These are phyloP conservation scores for Umbelopsis sp. DNA, from an alignment of 371 early-diverging fungal genomes.

Conservation along the genomic window DNA sequence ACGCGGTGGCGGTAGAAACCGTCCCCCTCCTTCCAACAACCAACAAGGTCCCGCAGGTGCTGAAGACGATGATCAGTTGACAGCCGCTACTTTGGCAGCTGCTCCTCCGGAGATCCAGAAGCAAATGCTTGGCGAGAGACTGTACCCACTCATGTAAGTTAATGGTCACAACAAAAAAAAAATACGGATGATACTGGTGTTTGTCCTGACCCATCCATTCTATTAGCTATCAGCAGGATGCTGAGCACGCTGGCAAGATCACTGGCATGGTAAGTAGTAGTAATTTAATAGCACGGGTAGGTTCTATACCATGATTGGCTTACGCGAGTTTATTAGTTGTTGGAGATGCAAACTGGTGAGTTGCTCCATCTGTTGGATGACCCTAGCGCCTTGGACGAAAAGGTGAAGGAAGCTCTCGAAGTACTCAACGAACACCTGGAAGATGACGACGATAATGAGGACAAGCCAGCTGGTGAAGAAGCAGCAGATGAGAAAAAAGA, in stretches of 20 bases:
- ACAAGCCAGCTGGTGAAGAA: background rate
- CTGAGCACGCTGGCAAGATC: slow-evolving; percentile 91
- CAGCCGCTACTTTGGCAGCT: slow-evolving; percentile 82
- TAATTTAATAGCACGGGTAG: background rate
- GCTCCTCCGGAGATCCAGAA: slow-evolving; percentile 89
- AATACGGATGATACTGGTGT: too few relatives aligned
- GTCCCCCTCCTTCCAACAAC: slow-evolving; percentile 36
- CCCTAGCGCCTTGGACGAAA: slow-evolving; percentile 66
- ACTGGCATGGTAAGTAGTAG: slow-evolving; percentile 82
- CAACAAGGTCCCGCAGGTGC: slow-evolving; percentile 48
- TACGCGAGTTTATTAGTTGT: slow-evolving; percentile 39
- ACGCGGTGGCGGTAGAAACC: slow-evolving; percentile 53
- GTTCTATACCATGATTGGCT: background rate
- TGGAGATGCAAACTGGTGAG: slow-evolving; percentile 97
- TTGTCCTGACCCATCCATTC: slow-evolving; percentile 6
- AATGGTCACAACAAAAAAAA: background rate
- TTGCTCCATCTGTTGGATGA: slow-evolving; percentile 87
- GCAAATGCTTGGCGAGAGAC: slow-evolving; percentile 93
- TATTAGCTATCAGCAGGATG: slow-evolving; percentile 55
- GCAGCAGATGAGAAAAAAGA: slow-evolving; percentile 3
- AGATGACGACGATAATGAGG: slow-evolving; percentile 7
- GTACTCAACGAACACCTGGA: slow-evolving; percentile 29
- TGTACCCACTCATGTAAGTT: slow-evolving; percentile 82
- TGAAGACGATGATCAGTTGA: slow-evolving; percentile 44
- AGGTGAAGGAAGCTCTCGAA: slow-evolving; percentile 28